phyloP scores from a whole-genome alignment of 1,284 basidiomycete genomes.

The Mixia osmundae region DNA sequence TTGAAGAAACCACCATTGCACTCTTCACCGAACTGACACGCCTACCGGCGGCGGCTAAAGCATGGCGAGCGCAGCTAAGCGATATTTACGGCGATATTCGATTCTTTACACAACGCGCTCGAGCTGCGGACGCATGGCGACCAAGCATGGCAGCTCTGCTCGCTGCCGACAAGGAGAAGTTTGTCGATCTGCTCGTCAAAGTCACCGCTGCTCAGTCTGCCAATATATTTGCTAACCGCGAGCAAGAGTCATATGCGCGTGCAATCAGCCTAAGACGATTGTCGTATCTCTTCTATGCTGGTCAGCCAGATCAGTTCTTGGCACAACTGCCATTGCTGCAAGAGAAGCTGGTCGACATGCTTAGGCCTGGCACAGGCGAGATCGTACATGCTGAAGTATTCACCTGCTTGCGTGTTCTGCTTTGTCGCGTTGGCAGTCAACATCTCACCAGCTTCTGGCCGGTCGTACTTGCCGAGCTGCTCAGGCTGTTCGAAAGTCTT shows the following conservation, averaged over 20 bases:
- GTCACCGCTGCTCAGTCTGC: constrained; percentile 65
- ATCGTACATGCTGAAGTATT: constrained; percentile 69
- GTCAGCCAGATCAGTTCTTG: constrained; percentile 72
- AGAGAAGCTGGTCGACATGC: constrained; percentile 83
- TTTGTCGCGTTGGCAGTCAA: constrained; percentile 74
- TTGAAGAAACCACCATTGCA: constrained; percentile 31
- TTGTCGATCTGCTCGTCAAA: constrained; percentile 49
- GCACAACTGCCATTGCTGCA: constrained; percentile 76
- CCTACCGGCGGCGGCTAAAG: constrained; percentile 51
- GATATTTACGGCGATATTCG: constrained; percentile 68
- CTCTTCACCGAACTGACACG: constrained; percentile 55
- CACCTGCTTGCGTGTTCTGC: constrained; percentile 68
- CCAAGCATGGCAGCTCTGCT: constrained; percentile 55
- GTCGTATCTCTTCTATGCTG: constrained; percentile 59
- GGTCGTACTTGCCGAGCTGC: constrained; percentile 70
- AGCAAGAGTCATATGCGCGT: constrained; percentile 75
- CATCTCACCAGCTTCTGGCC: constrained; percentile 95
- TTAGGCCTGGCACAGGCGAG: constrained; percentile 55
- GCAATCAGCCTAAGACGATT: constrained; percentile 69
- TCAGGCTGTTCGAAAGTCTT: constrained; percentile 33
- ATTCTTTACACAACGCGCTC: constrained; percentile 48
- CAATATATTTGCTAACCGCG: constrained; percentile 89
- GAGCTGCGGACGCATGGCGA: constrained; percentile 42
- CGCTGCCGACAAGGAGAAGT: constrained; percentile 62
- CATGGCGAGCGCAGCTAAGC: constrained; percentile 55